Percentiles rank a stretch among this genome's conserved stretches.
Evolutionary conservation across 495 filamentous ascomycete species (phyloP).

Genomic region (Talaromyces thailandensis): DNA sequence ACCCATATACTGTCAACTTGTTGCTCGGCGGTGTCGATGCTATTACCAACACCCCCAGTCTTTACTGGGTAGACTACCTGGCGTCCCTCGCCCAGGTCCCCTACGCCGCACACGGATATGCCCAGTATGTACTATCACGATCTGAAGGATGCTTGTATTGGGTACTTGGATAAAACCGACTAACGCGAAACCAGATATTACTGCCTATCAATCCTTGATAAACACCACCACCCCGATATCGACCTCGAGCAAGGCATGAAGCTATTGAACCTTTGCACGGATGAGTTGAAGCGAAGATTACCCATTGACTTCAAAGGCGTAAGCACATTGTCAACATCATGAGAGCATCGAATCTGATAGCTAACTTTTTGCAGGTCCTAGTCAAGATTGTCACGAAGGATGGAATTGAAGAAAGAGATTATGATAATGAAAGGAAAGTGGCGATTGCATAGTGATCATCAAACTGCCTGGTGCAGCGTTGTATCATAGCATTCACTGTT

Average conservation of each 20-base stretch:
- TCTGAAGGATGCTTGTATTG: too few relatives aligned
- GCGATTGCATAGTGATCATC: conserved; percentile 47
- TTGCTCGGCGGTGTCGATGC: conserved; percentile 87
- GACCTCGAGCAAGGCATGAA: conserved; percentile 77
- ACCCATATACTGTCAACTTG: conserved; percentile 92
- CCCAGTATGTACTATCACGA: conserved; percentile 69
- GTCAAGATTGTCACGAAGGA: conserved; percentile 94
- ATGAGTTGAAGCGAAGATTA: conserved; percentile 91
- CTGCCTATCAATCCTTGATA: conserved; percentile 91
- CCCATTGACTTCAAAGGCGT: conserved; percentile 97
- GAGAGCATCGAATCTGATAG: conserved; percentile 1
- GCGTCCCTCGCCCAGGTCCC: conserved; percentile 79
- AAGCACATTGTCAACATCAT: conserved; percentile 14
- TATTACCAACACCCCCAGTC: conserved; percentile 73
- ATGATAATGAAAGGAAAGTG: conserved; percentile 68
- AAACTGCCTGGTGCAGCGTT: conserved; percentile 20
- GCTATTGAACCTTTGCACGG: conserved; percentile 85
- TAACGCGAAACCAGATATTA: conserved; percentile 59
- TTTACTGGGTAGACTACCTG: conserved; percentile 98
- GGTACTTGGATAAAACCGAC: conserved; percentile 2
- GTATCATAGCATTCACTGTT: conserved; percentile 33
- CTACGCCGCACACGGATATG: conserved; percentile 96
- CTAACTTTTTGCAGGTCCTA: conserved; percentile 41
- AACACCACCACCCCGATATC: conserved; percentile 95
- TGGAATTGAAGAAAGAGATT: conserved; percentile 71